Percentiles rank a stretch among this genome's conserved stretches.
These are phyloP conservation scores for Linum trigynum DNA, from an alignment of 345 rosid genomes.

Conservation along the genomic window DNA sequence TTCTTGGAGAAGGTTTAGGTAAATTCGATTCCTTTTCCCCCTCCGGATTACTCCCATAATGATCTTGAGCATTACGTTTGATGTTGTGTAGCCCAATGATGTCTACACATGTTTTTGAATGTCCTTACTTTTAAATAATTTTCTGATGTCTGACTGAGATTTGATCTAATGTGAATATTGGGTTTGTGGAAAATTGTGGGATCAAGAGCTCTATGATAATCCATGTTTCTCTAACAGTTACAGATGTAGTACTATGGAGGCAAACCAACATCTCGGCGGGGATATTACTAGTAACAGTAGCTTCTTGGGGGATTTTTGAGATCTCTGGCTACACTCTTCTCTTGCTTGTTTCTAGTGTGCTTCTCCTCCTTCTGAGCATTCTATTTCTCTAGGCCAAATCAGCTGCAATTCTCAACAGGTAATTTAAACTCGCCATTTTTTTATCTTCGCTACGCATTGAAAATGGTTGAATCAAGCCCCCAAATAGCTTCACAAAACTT, in stretches of 20 bases:
- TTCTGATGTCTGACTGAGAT: not conserved
- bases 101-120: not conserved
- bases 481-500: not conserved
- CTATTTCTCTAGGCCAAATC: conserved; percentile 96
- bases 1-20: conserved; percentile 83
- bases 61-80: not conserved
- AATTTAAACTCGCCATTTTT: conserved; percentile 3
- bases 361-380: conserved; percentile 65
- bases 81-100: too few species aligned
- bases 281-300: conserved; percentile 53
- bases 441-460: not conserved
- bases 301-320: conserved; percentile 87
- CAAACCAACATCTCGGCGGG: conserved; percentile 47
- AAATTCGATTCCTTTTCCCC: not conserved
- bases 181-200: not conserved
- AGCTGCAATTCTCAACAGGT: conserved; percentile 88
- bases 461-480: not conserved
- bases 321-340: conserved; percentile 74
- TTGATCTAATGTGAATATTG: not conserved
- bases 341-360: conserved; percentile 77
- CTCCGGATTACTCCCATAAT: not conserved
- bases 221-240: conserved; percentile 41
- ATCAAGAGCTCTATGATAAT: not conserved
- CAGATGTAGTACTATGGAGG: conserved; percentile 92
- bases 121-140: not conserved